Evolutionary conservation across 2,329 filamentous ascomycete genomes (phyloP), one percentile per base, ranked within the genome.

Genomic region (Paecilomyces sp.): DNA sequence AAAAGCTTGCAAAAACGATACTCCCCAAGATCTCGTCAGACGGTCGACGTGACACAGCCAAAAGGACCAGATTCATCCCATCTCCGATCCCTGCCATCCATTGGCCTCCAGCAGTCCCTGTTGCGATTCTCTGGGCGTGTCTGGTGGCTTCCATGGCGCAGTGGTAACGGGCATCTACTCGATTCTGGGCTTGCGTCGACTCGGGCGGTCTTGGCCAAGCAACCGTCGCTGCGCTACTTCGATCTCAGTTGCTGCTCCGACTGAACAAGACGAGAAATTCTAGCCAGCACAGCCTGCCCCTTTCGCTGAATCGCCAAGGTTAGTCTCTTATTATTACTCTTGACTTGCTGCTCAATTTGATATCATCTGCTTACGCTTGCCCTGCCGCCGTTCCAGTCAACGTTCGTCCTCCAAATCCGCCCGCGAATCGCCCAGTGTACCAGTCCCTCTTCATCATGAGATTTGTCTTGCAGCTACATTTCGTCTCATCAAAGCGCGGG

Each of bases 401-500:
- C 28, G 51, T 25, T 30, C 25, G 28, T 53, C 18, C 51, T 53
- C 22, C 4, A 51, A 15, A 25, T 15, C 9, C 22, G 22, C 22
- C 5, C 25, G 51, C n/a, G n/a, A 18, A 47, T 53, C 51, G 22
- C 51, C 11, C 50, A 53, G 15, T 25, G 24, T 30, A 13, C 28
- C 13, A 3, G 24, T 25, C 22, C 51, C 51, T 25, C 9, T 13
- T 55, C 61, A 60, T 50, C 59, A 62, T 62, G 61, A 59, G 25
- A 61, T 59, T 57, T 15, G 25, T 11, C 55, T 53, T 22, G 52
- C 24, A 41, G 18, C 47, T 15, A 52, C 54, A 47, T 47, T 47
- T 41, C 34, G 36, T 58, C 33, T 31, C 33, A 13, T 62, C 24
- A 34, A 61, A 57, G 36, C 54, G 59, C 59, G 24, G 51, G 18